Evolutionary conservation across 495 filamentous ascomycete species (phyloP), one percentile per base, ranked within the genome.

Genomic region (Annulohypoxylon maeteangense): DNA sequence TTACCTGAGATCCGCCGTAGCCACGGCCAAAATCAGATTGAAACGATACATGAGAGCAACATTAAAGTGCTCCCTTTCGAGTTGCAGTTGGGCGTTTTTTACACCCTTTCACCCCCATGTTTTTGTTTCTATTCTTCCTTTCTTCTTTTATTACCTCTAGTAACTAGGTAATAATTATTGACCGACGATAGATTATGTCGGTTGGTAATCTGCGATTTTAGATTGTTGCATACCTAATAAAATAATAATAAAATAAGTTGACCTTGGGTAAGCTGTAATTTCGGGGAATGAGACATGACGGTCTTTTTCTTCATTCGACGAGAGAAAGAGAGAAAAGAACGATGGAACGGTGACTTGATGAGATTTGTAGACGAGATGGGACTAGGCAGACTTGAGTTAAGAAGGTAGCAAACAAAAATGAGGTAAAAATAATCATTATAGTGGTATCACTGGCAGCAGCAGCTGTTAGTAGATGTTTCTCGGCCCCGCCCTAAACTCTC

Each of bases 1-100:
- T 72, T 71, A 75, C 70, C 72, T 75, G 58, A 75, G 72, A 77
- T 77, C 75, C 75, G 75, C 75, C 75, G 75, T 75, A 77, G 75
- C 75, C 75, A 68, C 70, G 68, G 70, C 50, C 71, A 77, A 77
- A 75, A 75, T 67, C 73, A 77, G 71, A 63, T 63, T 72, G 63
- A 61, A 67, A 76, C 64, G 68, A 66, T 70, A 72, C 60, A 67
- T 75, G 48, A 55, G 69, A 68, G 58, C 40, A 51, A 68, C 45
- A 29, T 67, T 48, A 23, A 12, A 51, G 23, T 54, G 16, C 23
- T 74, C 25, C 57, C 48, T 20, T 20, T 56, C 20, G 14, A 65
- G 67, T 55, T 55, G 68, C 68, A 67, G 69, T 67, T 67, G 64
- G 56, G 65, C 65, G 40, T 44, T 29, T 60, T 48, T 44, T 40